phyloP scores from a whole-genome alignment of 2,329 filamentous ascomycete species.

The Colletotrichum sp. region DNA sequence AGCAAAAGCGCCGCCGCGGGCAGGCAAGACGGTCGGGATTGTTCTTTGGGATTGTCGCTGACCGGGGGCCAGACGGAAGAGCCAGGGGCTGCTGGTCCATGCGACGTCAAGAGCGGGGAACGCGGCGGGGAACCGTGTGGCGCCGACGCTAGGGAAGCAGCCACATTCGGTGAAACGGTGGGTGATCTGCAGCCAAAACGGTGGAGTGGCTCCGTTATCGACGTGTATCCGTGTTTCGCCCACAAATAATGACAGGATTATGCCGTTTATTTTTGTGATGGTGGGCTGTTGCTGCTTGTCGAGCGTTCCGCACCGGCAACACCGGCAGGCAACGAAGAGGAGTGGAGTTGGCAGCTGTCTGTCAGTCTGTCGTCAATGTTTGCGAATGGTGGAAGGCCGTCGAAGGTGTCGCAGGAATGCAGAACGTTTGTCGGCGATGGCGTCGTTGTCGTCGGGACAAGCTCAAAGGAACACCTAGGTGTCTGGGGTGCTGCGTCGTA shows the following conservation, averaged over 20 bases:
- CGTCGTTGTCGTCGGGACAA: neutral
- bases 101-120: constrained; percentile 9
- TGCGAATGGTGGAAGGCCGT: neutral
- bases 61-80: neutral
- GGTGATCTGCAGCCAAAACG: constrained; percentile 11
- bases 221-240: neutral
- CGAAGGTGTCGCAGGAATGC: neutral
- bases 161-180: constrained; percentile 11
- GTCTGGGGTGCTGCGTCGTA: neutral
- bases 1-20: constrained; percentile 2
- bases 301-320: neutral
- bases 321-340: neutral
- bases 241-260: neutral
- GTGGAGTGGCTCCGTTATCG: constrained; percentile 1
- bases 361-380: neutral
- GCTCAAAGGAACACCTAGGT: neutral
- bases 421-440: neutral
- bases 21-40: neutral
- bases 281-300: neutral
- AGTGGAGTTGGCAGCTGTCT: neutral
- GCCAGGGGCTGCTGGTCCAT: neutral
- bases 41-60: neutral
- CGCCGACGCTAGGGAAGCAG: constrained; percentile 4
- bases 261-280: neutral
- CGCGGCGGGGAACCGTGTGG: constrained; percentile 1